Evolutionary conservation across 345 rosid genomes (phyloP).

Genomic region (Aurinia saxatilis): DNA sequence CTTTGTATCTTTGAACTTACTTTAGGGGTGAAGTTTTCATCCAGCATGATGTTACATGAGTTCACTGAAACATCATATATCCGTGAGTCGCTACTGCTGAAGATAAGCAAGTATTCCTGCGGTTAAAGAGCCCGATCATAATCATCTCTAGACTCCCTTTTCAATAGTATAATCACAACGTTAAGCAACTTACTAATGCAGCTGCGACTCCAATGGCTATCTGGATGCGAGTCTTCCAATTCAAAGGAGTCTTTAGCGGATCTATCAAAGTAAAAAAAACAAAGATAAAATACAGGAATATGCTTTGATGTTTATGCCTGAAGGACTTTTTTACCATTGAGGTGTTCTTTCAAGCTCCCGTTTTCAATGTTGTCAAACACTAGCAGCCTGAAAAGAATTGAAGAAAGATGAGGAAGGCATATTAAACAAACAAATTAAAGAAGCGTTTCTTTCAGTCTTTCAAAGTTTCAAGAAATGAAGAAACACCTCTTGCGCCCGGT

Average conservation of each 20-base stretch:
- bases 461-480: not conserved
- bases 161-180: not conserved
- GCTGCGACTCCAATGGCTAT: slow-evolving; percentile 90
- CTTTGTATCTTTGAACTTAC: slow-evolving; percentile 22
- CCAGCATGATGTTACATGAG: slow-evolving; percentile 82
- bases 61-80: slow-evolving; percentile 61
- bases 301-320: not conserved
- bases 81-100: slow-evolving; percentile 58
- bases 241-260: slow-evolving; percentile 87
- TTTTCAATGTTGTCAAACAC: slow-evolving; percentile 70
- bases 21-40: slow-evolving; percentile 79
- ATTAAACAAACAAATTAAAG: no score
- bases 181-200: slow-evolving; percentile 61
- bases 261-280: slow-evolving; percentile 46
- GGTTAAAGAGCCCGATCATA: not conserved
- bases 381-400: slow-evolving; percentile 67
- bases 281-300: not conserved
- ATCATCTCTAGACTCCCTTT: not conserved
- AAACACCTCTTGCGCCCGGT: slow-evolving; percentile 64
- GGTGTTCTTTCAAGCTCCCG: slow-evolving; percentile 91
- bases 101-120: slow-evolving; percentile 87
- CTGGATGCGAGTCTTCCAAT: slow-evolving; percentile 76
- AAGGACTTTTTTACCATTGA: slow-evolving; percentile 47
- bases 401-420: no score
- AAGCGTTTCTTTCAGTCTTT: not conserved